Conservation (phyloP, 148 eudicot species). For the Vaccinium darrowii region DNA sequence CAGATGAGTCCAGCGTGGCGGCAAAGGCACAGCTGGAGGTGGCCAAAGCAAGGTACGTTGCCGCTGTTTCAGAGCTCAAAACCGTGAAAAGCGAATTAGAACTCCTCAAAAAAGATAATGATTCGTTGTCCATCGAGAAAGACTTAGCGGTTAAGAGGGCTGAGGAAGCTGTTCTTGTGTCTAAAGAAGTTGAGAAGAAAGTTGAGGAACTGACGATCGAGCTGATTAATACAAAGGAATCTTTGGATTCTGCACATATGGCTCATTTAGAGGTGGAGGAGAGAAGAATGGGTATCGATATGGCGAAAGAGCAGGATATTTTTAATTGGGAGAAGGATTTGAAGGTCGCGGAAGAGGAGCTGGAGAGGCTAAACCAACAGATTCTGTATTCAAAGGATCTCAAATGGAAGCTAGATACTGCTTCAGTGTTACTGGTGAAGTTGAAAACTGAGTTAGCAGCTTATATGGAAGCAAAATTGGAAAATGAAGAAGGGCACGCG, state of each 20-base stretch:
- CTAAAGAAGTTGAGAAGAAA: conserved; percentile 78
- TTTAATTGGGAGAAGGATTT: conserved; percentile 78
- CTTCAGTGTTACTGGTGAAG: conserved; percentile 52
- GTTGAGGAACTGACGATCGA: conserved; percentile 88
- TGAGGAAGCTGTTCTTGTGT: conserved; percentile 57
- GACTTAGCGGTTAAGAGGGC: conserved; percentile 71
- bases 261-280: conserved; percentile 95
- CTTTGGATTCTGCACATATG: conserved; percentile 81
- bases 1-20: conserved; percentile 82
- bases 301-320: conserved; percentile 85
- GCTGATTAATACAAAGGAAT: conserved; percentile 71
- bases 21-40: conserved; percentile 94
- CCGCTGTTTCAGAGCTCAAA: conserved; percentile 66
- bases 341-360: conserved; percentile 78
- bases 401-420: conserved; percentile 57
- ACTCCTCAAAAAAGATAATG: conserved; percentile 50
- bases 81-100: conserved; percentile 55
- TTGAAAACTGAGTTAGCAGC: conserved; percentile 81
- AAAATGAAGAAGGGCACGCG: conserved; percentile 18
- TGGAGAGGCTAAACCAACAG: conserved; percentile 55
- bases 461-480: conserved; percentile 74
- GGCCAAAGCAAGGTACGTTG: conserved; percentile 61
- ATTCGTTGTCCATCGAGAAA: conserved; percentile 50
- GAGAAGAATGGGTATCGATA: conserved; percentile 73
- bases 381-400: conserved; percentile 62